phyloP scores from a whole-genome alignment of 495 filamentous ascomycete genomes.

The Apiosordaria backusii region DNA sequence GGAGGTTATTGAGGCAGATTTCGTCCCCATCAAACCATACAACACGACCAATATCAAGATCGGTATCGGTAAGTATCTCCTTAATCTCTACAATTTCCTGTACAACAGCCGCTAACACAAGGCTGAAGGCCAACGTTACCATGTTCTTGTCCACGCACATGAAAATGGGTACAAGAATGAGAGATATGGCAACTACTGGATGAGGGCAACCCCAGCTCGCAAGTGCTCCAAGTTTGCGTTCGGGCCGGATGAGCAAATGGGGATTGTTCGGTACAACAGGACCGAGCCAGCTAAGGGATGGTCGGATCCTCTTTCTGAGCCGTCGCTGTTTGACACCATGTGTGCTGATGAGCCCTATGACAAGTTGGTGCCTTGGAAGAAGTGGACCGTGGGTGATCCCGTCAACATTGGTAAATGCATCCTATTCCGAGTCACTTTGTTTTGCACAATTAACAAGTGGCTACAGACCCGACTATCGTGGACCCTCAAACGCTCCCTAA shows the following conservation, averaged over 20 bases:
- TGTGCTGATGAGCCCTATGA: slow-evolving; percentile 19
- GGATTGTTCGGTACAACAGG: slow-evolving; percentile 16
- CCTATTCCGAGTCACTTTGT: background rate
- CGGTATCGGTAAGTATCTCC: slow-evolving; percentile 45
- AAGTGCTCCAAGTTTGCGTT: slow-evolving; percentile 7
- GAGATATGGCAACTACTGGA: slow-evolving; percentile 13
- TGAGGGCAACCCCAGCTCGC: slow-evolving; percentile 5
- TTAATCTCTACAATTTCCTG: background rate
- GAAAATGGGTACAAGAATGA: slow-evolving; percentile 9
- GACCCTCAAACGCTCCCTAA: slow-evolving; percentile 1
- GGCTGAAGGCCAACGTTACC: slow-evolving; percentile 52
- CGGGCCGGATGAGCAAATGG: slow-evolving; percentile 19
- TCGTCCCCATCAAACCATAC: slow-evolving; percentile 48
- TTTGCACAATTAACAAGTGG: background rate
- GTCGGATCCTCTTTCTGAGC: slow-evolving; percentile 17
- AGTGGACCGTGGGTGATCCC: slow-evolving; percentile 15
- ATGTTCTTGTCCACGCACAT: slow-evolving; percentile 58
- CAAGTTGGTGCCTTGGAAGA: slow-evolving; percentile 5
- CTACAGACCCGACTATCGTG: background rate
- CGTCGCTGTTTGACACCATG: slow-evolving; percentile 8
- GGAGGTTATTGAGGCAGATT: slow-evolving; percentile 46
- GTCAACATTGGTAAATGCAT: slow-evolving; percentile 15
- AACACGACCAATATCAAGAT: slow-evolving; percentile 41
- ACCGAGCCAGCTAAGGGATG: background rate
- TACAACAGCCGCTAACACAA: background rate